Base-by-base conservation (phyloP, 176 grass and related monocot genomes). In the Triticum monococcum region DNA sequence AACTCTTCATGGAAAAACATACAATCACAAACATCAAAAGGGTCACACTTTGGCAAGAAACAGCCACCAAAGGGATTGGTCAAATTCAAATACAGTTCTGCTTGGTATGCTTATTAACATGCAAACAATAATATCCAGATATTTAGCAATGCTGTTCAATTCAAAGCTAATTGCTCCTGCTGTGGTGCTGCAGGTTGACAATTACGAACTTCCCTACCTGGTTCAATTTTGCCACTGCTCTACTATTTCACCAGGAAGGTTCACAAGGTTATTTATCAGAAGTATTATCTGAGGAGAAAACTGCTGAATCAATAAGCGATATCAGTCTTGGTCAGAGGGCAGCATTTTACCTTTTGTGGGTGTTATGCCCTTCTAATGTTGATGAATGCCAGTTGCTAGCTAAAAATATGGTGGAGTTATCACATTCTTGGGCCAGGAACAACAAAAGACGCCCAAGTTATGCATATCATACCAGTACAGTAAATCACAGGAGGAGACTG, bases 301-400 rank as follows among this genome's bases (percentile, higher is more conserved):
- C 25, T 86, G 56, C 68, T 68, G 88, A 93, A 83, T 81, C 85
- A 75, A 66, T 92, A 82, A 88, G 36, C 77, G 77, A 87, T 78
- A 23, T 75, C 31, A 86, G 70, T 79, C 87, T 98, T 72, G 73
- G 77, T 86, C 79, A 89, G 67, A 81, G 80, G 30, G 93, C 91
- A 52, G 77, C 89, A 68, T 88, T 88, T 63, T 98, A 92, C 61
- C 81, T 98, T 85, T 87, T 93, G 18, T 98, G 93, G 89, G 83
- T 90, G 33, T 80, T 95, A 79, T 80, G 82, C 73, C 93, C 93
- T 43, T 77, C 81, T 30, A 72, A 84, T 87, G 85, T 81, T 61
- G 88, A 85, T 83, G 76, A 88, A n/a, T 30, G 71, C 17, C 54
- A 90, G 62, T 61, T 92, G 9, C 23, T 95, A 72, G 80, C 83